Evolutionary conservation across 257 asterid genomes (phyloP), one percentile per base, ranked within the genome.

Genomic region (Ballota nigra): DNA sequence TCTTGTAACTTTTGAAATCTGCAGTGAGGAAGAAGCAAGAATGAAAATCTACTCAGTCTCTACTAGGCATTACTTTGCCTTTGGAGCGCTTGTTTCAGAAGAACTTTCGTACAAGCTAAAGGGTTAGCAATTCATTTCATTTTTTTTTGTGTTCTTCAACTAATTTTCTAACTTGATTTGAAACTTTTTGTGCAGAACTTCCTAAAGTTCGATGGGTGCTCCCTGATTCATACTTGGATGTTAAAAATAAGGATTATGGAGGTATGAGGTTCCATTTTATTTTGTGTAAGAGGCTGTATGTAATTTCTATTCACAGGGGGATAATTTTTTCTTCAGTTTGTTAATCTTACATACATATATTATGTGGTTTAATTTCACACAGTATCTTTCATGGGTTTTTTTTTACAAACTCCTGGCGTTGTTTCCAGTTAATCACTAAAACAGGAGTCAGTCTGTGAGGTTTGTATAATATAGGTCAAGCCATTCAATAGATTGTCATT

Each of bases 181-280:
- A 52, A 52, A 52, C 23, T 53, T 52, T 1, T 65, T 74, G 47
- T 85, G 84, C 86, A 95, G 98, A 92, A 18, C 59, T 95, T 66
- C 90, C 91, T 0, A 71, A 23, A n/a, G 99, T 95, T 57, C 77
- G 96, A 1, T 95, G 98, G 99, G 98, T 95, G 75, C 98, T 92
- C 71, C 99, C 99, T 19, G 99, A 95, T 79, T 95, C 99, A 1
- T 95, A 92, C 79, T 69, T 95, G 89, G 92, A 95, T 82, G 99
- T 92, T 3, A 89, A 8, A 73, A 88, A 95, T 53, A 92, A 92
- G 82, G 98, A 95, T 59, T 92, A 92, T 63, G 99, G 98, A 87
- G 98, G 99, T 95, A 85, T 47, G 77, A 0, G 12, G 52, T 45
- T 82, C 41, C 20, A 1, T 29, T 19, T n/a, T 22, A 16, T 68